These are phyloP conservation scores for Clitocybe nebularis DNA, from an alignment of 1,284 basidiomycete species.

Conservation along the genomic window DNA sequence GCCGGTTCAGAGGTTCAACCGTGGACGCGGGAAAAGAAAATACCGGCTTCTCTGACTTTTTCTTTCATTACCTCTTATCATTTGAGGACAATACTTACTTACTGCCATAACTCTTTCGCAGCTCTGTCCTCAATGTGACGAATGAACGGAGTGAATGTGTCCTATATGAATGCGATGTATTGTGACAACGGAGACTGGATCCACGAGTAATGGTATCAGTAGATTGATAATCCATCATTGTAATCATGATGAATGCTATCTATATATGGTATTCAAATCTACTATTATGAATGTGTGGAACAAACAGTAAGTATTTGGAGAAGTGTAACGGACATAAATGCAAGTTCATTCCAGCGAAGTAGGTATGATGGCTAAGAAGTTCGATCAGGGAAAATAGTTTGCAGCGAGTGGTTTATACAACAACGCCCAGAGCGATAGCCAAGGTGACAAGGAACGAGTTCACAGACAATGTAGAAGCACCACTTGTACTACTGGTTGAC, in stretches of 20 bases:
- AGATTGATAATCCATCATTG: no score
- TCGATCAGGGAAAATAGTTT: background rate
- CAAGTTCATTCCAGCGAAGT: background rate
- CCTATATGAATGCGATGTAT: no score
- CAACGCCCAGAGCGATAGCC: slow-evolving; percentile 2
- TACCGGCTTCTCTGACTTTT: slow-evolving; percentile 63
- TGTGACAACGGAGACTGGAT: no score
- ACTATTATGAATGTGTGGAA: no score
- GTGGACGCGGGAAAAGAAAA: slow-evolving; percentile 55
- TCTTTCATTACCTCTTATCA: slow-evolving; percentile 1
- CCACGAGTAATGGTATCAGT: no score
- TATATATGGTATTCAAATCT: no score
- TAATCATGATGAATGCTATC: no score
- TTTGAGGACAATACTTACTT: background rate
- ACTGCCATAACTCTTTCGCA: background rate
- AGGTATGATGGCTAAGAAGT: background rate
- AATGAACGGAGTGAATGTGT: no score
- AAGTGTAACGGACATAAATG: no score
- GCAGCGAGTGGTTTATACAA: background rate
- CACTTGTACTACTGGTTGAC: background rate
- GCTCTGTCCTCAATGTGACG: background rate
- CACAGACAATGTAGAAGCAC: background rate
- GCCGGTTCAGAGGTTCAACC: slow-evolving; percentile 32
- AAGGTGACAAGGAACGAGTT: background rate
- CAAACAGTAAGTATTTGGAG: no score